A percentile compares a stretch with the other conserved stretches of the same genome.
phyloP scores from a whole-genome alignment of 352 stramenopile genomes.

The Globisporangium acanthophoron region DNA sequence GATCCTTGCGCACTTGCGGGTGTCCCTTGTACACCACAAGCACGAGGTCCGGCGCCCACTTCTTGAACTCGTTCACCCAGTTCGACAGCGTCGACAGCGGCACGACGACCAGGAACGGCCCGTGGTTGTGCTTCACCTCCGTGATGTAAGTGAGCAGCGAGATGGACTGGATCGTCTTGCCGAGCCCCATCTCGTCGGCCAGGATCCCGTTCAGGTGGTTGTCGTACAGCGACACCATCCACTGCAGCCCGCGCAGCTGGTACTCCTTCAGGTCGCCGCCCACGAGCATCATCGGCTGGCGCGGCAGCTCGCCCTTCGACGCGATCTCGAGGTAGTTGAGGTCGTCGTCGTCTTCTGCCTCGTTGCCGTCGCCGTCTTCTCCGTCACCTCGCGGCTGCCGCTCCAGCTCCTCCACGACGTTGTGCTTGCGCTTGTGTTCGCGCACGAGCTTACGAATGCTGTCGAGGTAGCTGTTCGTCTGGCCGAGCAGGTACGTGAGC shows the following conservation, averaged over 20 bases:
- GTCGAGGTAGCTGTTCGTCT: conserved; percentile 95
- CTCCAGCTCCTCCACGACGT: conserved; percentile 28
- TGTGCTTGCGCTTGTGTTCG: conserved; percentile 83
- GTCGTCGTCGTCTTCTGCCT: conserved; percentile 60
- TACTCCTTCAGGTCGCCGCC: conserved; percentile 97
- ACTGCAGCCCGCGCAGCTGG: conserved; percentile 98
- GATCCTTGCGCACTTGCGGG: conserved; percentile 75
- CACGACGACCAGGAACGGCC: conserved; percentile 97
- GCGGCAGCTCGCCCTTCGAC: conserved; percentile 75
- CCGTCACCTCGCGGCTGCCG: conserved; percentile 4
- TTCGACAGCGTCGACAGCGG: conserved; percentile 94
- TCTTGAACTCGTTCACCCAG: conserved; percentile 93
- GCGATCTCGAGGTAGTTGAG: conserved; percentile 83
- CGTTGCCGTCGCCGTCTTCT: conserved; percentile 17
- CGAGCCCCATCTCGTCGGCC: conserved; percentile 95
- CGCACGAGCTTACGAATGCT: conserved; percentile 93
- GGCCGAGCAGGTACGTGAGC: conserved; percentile 94
- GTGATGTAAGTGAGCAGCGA: conserved; percentile 81
- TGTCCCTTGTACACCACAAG: conserved; percentile 95
- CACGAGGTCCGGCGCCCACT: conserved; percentile 95
- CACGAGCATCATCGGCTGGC: conserved; percentile 95
- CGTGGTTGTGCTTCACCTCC: conserved; percentile 83
- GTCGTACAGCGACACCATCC: conserved; percentile 98
- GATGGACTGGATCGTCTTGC: conserved; percentile 87
- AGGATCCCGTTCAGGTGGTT: conserved; percentile 98